Evolutionary conservation across 768 basidiomycete species (phyloP).

Genomic region (Rhodotorula graminis): DNA sequence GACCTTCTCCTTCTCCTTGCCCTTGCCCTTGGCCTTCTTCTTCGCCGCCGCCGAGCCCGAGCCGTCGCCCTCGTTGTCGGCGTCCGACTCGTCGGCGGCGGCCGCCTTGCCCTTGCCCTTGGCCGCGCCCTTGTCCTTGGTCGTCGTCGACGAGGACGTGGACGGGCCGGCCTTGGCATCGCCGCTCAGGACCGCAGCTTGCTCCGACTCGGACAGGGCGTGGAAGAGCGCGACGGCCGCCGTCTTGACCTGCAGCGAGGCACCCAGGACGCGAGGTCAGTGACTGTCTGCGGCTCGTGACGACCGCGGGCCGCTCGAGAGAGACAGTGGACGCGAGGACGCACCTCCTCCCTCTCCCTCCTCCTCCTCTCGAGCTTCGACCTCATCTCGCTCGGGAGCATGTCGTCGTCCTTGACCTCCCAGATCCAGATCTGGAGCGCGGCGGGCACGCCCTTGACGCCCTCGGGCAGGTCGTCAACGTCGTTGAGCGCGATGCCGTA

Average conservation of each 20-base stretch:
- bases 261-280: constrained; percentile 48
- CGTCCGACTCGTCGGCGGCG: background rate
- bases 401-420: constrained; percentile 67
- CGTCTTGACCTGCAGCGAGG: constrained; percentile 7
- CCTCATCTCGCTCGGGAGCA: constrained; percentile 63
- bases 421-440: constrained; percentile 75
- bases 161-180: background rate
- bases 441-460: constrained; percentile 8
- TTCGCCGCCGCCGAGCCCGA: background rate
- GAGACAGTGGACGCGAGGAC: constrained; percentile 29
- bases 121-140: constrained; percentile 45
- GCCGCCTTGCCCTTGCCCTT: constrained; percentile 38
- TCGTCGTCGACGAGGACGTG: too few relatives aligned
- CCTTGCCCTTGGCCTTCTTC: constrained; percentile 21
- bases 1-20: constrained; percentile 7
- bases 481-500: constrained; percentile 61
- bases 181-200: constrained; percentile 50
- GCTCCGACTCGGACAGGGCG: constrained; percentile 58
- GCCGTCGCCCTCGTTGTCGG: background rate
- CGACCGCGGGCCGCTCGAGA: constrained; percentile 41
- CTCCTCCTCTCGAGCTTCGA: constrained; percentile 62
- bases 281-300: too few relatives aligned
- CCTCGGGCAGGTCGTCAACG: constrained; percentile 3
- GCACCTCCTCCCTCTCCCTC: constrained; percentile 63
- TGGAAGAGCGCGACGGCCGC: constrained; percentile 56